Percentiles rank a stretch among this genome's conserved stretches.
These are phyloP conservation scores for Claviceps maximensis DNA, from an alignment of 2,329 filamentous ascomycete species.

Conservation along the genomic window DNA sequence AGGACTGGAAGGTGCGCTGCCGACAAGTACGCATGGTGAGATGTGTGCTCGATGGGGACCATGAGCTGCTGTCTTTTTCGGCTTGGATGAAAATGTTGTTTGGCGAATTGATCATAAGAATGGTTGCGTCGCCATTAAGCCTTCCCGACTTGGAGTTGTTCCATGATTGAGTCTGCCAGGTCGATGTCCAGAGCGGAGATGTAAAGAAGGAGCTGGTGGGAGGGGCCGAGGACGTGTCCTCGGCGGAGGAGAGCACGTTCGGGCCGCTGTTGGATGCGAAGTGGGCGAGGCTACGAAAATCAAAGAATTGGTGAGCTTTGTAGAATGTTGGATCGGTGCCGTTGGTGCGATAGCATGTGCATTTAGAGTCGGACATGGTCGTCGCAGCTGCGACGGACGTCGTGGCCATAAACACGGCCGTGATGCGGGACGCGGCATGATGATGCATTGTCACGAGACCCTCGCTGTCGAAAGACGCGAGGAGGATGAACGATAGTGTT, in stretches of 20 bases:
- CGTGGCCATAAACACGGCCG: background rate
- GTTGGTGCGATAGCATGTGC: constrained; percentile 36
- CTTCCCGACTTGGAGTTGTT: constrained; percentile 17
- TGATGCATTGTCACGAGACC: background rate
- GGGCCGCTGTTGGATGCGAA: constrained; percentile 23
- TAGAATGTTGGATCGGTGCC: constrained; percentile 30
- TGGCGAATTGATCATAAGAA: constrained; percentile 27
- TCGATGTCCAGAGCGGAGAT: constrained; percentile 20
- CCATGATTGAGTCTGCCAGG: constrained; percentile 28
- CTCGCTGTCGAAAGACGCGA: background rate
- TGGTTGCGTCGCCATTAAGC: constrained; percentile 10
- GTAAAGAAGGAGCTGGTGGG: constrained; percentile 26
- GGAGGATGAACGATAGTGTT: background rate
- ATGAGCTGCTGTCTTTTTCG: constrained; percentile 8
- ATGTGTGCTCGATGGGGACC: constrained; percentile 23
- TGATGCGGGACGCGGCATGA: background rate
- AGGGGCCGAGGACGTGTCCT: constrained; percentile 14
- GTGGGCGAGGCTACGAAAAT: constrained; percentile 30
- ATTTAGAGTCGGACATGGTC: constrained; percentile 20
- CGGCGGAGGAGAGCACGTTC: constrained; percentile 15
- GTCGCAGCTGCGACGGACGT: constrained; percentile 1
- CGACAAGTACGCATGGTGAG: constrained; percentile 35
- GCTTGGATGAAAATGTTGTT: constrained; percentile 34
- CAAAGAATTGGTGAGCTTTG: constrained; percentile 33
- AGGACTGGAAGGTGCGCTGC: constrained; percentile 29